A percentile compares a stretch with the other conserved stretches of the same genome.
Conservation (phyloP, 148 eudicot genomes). For the Vaccinium macrocarpon region DNA sequence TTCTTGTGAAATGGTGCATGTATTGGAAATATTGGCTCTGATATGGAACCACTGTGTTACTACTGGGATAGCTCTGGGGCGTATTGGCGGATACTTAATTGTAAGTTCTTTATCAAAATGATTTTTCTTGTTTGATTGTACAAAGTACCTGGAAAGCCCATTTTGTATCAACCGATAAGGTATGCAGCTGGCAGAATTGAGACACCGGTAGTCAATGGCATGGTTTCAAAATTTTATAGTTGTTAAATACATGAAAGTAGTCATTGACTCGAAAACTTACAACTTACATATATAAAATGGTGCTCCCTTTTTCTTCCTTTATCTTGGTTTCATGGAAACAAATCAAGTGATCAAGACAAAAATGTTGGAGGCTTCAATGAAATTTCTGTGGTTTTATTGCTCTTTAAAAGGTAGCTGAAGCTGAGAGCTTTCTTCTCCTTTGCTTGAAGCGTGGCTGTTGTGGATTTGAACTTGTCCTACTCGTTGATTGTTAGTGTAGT, state of each 20-base stretch:
- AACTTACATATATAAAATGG: neutral
- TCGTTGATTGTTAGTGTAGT: neutral
- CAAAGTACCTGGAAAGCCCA: neutral
- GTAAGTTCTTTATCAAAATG: neutral
- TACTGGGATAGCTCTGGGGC: neutral
- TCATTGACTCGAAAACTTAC: neutral
- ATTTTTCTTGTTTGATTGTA: neutral
- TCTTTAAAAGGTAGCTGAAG: neutral
- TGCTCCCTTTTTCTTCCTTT: neutral
- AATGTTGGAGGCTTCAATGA: neutral
- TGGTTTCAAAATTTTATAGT: neutral
- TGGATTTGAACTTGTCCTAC: neutral
- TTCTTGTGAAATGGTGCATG: neutral
- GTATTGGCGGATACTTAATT: neutral
- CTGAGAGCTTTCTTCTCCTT: neutral
- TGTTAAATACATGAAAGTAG: neutral
- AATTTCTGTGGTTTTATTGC: neutral
- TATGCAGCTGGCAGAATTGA: neutral
- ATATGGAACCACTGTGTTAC: neutral
- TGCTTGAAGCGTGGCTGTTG: neutral
- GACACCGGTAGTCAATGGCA: neutral
- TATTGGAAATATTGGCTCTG: neutral
- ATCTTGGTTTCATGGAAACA: too few relatives aligned
- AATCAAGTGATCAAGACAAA: neutral
- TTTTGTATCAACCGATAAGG: neutral